These are phyloP conservation scores for Talaromyces atroroseus DNA, from an alignment of 2,329 filamentous ascomycete species.

Conservation along the genomic window DNA sequence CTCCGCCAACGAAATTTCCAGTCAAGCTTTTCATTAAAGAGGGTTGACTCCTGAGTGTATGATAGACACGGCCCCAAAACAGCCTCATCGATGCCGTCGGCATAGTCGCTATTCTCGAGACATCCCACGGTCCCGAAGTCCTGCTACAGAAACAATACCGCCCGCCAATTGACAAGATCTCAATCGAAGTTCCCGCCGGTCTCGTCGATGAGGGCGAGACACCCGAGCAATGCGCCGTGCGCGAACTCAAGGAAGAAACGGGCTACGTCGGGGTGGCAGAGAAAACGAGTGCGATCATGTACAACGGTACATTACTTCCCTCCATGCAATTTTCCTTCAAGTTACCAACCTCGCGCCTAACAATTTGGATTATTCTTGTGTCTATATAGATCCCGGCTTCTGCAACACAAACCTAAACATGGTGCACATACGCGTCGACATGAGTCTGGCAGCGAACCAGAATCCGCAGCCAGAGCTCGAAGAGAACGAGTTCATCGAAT, in stretches of 20 bases:
- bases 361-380: background rate
- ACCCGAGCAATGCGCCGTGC: conserved; percentile 51
- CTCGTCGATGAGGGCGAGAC: conserved; percentile 54
- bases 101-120: conserved; percentile 46
- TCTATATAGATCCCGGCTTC: conserved; percentile 40
- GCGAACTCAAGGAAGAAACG: conserved; percentile 55
- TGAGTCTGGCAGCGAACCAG: conserved; percentile 63
- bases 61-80: conserved; percentile 45
- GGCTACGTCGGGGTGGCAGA: conserved; percentile 48
- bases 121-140: conserved; percentile 27
- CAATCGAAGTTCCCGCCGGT: conserved; percentile 56
- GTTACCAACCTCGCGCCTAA: background rate
- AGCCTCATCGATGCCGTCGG: conserved; percentile 53
- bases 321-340: no score
- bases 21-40: no score
- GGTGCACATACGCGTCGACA: conserved; percentile 68
- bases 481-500: conserved; percentile 77
- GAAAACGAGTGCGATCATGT: conserved; percentile 40
- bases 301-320: conserved; percentile 30
- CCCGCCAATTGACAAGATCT: conserved; percentile 50
- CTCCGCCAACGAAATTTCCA: background rate
- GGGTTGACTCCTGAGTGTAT: background rate
- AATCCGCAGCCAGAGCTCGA: conserved; percentile 65
- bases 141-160: conserved; percentile 55
- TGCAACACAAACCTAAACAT: conserved; percentile 48